A percentile compares a stretch with the other conserved stretches of the same genome.
Evolutionary conservation across 2,329 filamentous ascomycete genomes (phyloP).

Genomic region (Aciculosporium take): DNA sequence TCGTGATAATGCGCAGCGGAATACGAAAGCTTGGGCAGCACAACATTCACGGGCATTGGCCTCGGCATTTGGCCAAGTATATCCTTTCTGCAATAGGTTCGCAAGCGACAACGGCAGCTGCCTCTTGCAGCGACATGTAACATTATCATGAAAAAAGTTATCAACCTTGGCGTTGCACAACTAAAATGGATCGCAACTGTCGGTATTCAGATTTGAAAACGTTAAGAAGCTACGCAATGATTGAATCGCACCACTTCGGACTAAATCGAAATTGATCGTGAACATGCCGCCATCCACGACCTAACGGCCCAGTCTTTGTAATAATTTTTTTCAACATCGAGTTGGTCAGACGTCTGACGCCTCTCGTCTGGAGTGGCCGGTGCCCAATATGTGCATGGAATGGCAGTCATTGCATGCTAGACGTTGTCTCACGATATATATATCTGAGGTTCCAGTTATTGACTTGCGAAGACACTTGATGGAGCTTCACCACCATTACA

Average conservation of each 20-base stretch:
- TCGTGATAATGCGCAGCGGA: slow-evolving; percentile 23
- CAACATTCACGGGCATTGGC: slow-evolving; percentile 21
- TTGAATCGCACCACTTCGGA: slow-evolving; percentile 7
- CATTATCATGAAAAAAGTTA: slow-evolving; percentile 11
- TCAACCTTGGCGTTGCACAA: slow-evolving; percentile 14
- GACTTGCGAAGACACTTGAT: background rate
- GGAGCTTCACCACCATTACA: background rate
- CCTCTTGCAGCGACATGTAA: slow-evolving; percentile 18
- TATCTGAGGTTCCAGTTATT: background rate
- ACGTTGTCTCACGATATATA: background rate
- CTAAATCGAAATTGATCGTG: slow-evolving; percentile 19
- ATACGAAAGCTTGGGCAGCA: slow-evolving; percentile 23
- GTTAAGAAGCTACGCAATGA: slow-evolving; percentile 4
- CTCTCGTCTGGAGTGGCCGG: background rate
- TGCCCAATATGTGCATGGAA: background rate
- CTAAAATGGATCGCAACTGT: slow-evolving; percentile 14
- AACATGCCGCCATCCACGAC: slow-evolving; percentile 18
- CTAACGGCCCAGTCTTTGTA: slow-evolving; percentile 17
- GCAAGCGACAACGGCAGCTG: slow-evolving; percentile 18
- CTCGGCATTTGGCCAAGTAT: slow-evolving; percentile 19
- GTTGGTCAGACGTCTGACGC: background rate
- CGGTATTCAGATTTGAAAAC: slow-evolving; percentile 11
- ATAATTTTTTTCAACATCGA: slow-evolving; percentile 15
- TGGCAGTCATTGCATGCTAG: background rate
- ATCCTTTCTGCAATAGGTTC: slow-evolving; percentile 19